Evolutionary conservation across 2,329 filamentous ascomycete species (phyloP).

Genomic region (Hirsutella rhossiliensis): DNA sequence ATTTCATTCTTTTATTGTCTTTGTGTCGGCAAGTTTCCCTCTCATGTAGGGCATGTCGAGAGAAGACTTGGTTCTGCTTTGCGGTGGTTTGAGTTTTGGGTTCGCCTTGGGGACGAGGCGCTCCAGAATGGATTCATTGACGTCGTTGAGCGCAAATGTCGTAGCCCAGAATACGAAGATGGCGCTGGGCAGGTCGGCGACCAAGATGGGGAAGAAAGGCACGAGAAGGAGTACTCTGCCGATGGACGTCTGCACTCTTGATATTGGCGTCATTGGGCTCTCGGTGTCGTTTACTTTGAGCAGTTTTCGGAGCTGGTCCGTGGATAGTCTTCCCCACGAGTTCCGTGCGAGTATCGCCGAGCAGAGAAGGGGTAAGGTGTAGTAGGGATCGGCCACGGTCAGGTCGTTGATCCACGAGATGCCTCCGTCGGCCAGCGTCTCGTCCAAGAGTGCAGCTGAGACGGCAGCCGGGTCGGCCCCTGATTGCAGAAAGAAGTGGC

Average conservation of each 20-base stretch:
- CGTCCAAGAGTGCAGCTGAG: not conserved
- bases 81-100: conserved; percentile 6
- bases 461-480: not conserved
- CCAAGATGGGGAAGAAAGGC: conserved; percentile 20
- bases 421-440: conserved; percentile 33
- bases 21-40: conserved; percentile 1
- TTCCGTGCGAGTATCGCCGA: conserved; percentile 15
- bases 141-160: conserved; percentile 20
- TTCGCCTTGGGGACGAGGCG: conserved; percentile 9
- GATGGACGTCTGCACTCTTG: conserved; percentile 13
- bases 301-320: conserved; percentile 14
- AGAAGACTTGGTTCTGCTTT: too few relatives aligned
- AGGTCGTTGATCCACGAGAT: conserved; percentile 45
- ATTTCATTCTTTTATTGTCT: not conserved
- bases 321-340: conserved; percentile 16
- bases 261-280: conserved; percentile 7
- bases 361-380: conserved; percentile 30
- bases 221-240: conserved; percentile 18
- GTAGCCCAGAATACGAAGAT: conserved; percentile 28
- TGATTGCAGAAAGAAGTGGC: not conserved
- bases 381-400: conserved; percentile 36
- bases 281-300: conserved; percentile 10
- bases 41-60: conserved; percentile 11
- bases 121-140: conserved; percentile 19
- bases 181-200: conserved; percentile 24